Evolutionary conservation across 208 protist genomes (phyloP), one percentile per base, ranked within the genome.

Genomic region (Novymonas esmeraldas): DNA sequence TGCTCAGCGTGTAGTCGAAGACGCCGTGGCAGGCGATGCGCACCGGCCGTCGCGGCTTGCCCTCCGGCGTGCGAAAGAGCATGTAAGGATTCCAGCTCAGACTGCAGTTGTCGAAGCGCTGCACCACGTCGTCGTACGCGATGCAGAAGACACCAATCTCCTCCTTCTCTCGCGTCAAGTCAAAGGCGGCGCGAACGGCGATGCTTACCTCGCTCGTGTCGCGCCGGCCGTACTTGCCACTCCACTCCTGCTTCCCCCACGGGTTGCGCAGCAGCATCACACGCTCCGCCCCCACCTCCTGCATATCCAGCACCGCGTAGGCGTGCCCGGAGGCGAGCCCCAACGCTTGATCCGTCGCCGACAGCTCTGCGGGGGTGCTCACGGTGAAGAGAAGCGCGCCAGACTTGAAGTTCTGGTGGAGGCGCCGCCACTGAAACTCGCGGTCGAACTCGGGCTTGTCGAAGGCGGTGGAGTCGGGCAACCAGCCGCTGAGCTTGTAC

Each of bases 81-180:
- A 92, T 77, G 73, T 96, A 94, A 33, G 93, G 93, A 64, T 94
- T 95, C 91, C 93, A 97, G 64, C 82, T 93, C 7, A 97, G 73
- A 59, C 64, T 81, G 69, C 69, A 81, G 22, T 79, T 73, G 46
- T 82, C 76, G 56, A 96, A 97, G 74, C 80, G 78, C 26, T 18
- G 52, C 31, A 82, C 59, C 10, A 90, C 60, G 64, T 95, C 90
- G 16, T 79, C 73, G 80, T 88, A 95, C 33, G 78, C 65, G 33
- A 97, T 93, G 77, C 85, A 95, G 63, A 97, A 97, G 42, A 93
- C 75, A 10, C 93, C 93, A 29, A 83, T 73, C 18, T 87, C 71
- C 33, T 82, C 84, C 29, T 81, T 52, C 6, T 81, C 78, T 1
- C 46, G 45, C 0, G 74, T 86, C 48, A 85, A 73, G 24, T 69